Evolutionary conservation across 257 asterid genomes (phyloP).

Genomic region (Agastache rugosa): DNA sequence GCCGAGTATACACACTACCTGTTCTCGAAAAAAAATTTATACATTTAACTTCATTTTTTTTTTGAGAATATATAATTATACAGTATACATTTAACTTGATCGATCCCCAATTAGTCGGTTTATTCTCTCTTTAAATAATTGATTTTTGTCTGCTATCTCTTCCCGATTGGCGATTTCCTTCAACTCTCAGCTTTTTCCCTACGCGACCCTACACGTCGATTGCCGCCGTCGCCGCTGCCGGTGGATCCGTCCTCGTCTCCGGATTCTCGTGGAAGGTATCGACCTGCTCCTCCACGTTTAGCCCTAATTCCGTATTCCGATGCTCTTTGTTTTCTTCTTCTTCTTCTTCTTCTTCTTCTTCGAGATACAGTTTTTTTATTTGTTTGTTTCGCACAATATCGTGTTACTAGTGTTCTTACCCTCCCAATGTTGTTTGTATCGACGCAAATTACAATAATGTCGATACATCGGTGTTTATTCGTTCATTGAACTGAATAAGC

Average conservation of each 20-base stretch:
- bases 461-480: not conserved
- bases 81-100: not conserved
- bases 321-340: not conserved
- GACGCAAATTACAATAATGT: constrained; percentile 15
- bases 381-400: constrained; percentile 16
- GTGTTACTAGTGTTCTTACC: not conserved
- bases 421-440: constrained; percentile 1
- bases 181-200: constrained; percentile 35
- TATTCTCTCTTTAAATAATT: constrained; percentile 3
- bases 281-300: not conserved
- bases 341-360: constrained; percentile 1
- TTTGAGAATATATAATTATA: too few species aligned
- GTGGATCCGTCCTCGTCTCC: constrained; percentile 37
- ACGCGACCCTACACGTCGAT: constrained; percentile 45
- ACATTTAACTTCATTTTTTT: too few species aligned
- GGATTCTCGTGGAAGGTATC: constrained; percentile 31
- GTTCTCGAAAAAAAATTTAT: too few species aligned
- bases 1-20: too few species aligned
- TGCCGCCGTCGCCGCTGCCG: constrained; percentile 32
- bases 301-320: constrained; percentile 31
- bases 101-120: constrained; percentile 15
- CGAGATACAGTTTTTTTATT: constrained; percentile 19
- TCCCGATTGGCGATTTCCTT: constrained; percentile 19
- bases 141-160: constrained; percentile 18
- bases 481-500: constrained; percentile 1